phyloP scores from a whole-genome alignment of 2,329 filamentous ascomycete genomes.

The Hyphodiscus sp. region DNA sequence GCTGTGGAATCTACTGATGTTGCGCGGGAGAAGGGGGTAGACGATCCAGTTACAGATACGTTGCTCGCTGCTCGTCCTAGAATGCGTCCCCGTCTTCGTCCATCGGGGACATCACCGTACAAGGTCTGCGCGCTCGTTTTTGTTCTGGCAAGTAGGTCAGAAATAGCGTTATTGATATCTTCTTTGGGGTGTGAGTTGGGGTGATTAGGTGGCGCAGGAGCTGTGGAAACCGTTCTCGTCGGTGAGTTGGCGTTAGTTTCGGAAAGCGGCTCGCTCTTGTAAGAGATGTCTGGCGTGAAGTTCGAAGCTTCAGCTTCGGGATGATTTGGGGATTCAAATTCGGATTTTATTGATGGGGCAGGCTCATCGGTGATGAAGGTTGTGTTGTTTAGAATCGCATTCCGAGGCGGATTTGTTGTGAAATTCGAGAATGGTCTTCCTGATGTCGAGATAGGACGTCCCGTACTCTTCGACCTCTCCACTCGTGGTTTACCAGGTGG shows the following conservation, averaged over 20 bases:
- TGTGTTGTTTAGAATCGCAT: constrained; percentile 14
- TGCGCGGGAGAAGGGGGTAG: constrained; percentile 34
- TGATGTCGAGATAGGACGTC: constrained; percentile 3
- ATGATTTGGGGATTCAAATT: constrained; percentile 3
- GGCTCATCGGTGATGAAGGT: constrained; percentile 15
- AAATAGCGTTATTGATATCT: constrained; percentile 24
- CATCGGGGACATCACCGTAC: constrained; percentile 21
- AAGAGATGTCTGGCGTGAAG: constrained; percentile 6
- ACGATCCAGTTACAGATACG: constrained; percentile 39
- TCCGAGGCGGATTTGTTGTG: constrained; percentile 5
- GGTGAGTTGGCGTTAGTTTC: constrained; percentile 29
- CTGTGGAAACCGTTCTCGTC: constrained; percentile 17
- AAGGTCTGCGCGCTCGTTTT: constrained; percentile 17
- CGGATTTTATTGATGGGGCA: constrained; percentile 7
- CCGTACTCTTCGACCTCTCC: background rate
- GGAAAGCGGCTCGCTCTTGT: constrained; percentile 23
- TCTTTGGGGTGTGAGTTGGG: constrained; percentile 12
- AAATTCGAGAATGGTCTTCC: constrained; percentile 9
- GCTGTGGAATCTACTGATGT: constrained; percentile 36
- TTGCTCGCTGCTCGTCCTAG: constrained; percentile 54
- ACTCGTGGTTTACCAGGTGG: background rate
- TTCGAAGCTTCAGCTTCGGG: constrained; percentile 8
- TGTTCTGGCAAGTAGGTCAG: constrained; percentile 27
- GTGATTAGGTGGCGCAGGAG: constrained; percentile 15
- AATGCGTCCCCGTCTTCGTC: constrained; percentile 31